A percentile compares a stretch with the other conserved stretches of the same genome.
These are phyloP conservation scores for Brettanomyces sp. DNA, from an alignment of 805 yeast species.

Conservation along the genomic window DNA sequence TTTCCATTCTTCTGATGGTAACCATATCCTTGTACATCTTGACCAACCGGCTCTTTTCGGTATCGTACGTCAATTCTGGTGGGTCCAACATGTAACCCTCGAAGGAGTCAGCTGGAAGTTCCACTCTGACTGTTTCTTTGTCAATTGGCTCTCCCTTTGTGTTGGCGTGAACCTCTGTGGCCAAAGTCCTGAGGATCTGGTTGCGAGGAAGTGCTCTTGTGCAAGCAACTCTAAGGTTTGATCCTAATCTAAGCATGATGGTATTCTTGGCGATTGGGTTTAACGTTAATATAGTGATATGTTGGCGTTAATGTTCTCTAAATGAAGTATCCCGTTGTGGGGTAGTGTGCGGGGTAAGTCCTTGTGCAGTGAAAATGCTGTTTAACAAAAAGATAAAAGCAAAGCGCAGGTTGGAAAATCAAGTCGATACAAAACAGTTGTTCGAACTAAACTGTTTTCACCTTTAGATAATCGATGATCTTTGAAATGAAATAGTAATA, in stretches of 20 bases:
- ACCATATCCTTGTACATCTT: conserved; percentile 97
- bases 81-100: conserved; percentile 73
- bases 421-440: too few relatives aligned
- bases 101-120: conserved; percentile 72
- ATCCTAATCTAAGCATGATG: conserved; percentile 2
- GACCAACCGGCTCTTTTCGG: conserved; percentile 70
- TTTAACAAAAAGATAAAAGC: too few relatives aligned
- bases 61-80: conserved; percentile 65
- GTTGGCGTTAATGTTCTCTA: too few relatives aligned
- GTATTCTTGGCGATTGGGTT: not conserved
- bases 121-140: conserved; percentile 30
- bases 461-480: too few relatives aligned
- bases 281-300: too few relatives aligned
- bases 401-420: too few relatives aligned
- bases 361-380: too few relatives aligned
- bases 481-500: too few relatives aligned
- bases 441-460: too few relatives aligned
- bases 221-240: not conserved
- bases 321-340: too few relatives aligned
- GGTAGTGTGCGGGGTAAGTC: too few relatives aligned
- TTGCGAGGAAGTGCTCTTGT: not conserved
- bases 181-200: not conserved
- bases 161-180: not conserved
- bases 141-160: conserved; percentile 3
- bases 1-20: conserved; percentile 91